These are phyloP conservation scores for Starmera quercuum DNA, from an alignment of 805 yeast species.

Conservation along the genomic window DNA sequence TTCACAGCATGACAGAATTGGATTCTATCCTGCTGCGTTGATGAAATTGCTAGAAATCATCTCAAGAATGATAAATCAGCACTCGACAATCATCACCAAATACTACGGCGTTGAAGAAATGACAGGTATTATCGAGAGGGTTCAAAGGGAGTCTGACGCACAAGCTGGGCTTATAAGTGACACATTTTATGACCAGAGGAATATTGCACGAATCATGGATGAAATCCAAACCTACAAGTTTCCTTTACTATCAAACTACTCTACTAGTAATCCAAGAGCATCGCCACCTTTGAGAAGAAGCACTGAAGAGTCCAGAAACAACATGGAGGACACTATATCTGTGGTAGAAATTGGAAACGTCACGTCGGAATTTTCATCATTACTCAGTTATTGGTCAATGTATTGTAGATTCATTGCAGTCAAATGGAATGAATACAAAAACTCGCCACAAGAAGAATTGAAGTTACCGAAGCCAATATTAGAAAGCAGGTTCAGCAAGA, in stretches of 20 bases:
- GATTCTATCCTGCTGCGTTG: slow-evolving; percentile 51
- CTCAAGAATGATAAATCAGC: slow-evolving; percentile 79
- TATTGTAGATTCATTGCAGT: slow-evolving; percentile 66
- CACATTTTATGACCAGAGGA: slow-evolving; percentile 70
- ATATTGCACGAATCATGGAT: slow-evolving; percentile 45
- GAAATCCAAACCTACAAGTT: slow-evolving; percentile 51
- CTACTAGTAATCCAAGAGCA: slow-evolving; percentile 5
- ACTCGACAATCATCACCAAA: slow-evolving; percentile 65
- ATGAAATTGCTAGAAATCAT: slow-evolving; percentile 75
- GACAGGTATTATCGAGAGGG: slow-evolving; percentile 56
- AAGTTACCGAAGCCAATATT: slow-evolving; percentile 45
- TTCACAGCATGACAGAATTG: slow-evolving; percentile 34
- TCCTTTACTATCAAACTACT: slow-evolving; percentile 25
- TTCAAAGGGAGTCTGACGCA: slow-evolving; percentile 86
- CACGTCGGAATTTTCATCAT: slow-evolving; percentile 62
- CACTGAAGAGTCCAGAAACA: slow-evolving; percentile 21
- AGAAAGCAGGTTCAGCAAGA: slow-evolving; percentile 46
- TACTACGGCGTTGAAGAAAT: slow-evolving; percentile 65
- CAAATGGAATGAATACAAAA: slow-evolving; percentile 49
- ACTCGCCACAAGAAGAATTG: slow-evolving; percentile 17
- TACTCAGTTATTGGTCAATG: slow-evolving; percentile 81
- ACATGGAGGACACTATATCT: slow-evolving; percentile 33
- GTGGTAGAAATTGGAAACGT: slow-evolving; percentile 62
- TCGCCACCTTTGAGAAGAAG: slow-evolving; percentile 17
- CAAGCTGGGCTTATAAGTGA: slow-evolving; percentile 87